Conservation (phyloP, 495 filamentous ascomycete genomes). For the Podospora conica region DNA sequence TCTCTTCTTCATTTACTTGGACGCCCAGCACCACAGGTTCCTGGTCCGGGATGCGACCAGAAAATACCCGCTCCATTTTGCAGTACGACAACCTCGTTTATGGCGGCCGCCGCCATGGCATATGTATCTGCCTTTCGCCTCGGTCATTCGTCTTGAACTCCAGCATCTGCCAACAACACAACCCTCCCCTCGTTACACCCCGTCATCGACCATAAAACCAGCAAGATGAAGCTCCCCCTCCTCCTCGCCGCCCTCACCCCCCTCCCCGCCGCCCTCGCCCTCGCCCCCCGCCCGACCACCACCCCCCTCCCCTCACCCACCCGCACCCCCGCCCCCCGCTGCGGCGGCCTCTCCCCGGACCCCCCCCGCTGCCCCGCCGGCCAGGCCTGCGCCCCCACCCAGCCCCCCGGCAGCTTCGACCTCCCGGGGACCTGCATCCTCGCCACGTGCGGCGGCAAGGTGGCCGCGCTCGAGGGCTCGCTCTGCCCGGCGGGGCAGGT, state of each 20-base stretch:
- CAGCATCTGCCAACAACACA: background rate
- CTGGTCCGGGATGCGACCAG: background rate
- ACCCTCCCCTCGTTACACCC: too few relatives aligned
- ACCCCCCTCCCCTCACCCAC: background rate
- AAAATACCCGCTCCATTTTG: background rate
- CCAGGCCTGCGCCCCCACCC: constrained; percentile 1
- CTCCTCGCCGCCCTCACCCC: background rate
- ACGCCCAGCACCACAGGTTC: too few relatives aligned
- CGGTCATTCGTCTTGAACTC: background rate
- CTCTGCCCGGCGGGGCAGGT: background rate
- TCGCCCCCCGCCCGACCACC: background rate
- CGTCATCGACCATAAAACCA: background rate
- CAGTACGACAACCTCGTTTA: background rate
- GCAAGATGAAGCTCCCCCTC: background rate
- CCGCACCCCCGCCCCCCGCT: background rate
- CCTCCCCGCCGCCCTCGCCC: background rate
- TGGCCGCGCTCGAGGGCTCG: background rate
- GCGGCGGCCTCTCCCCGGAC: background rate
- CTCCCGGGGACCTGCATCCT: constrained; percentile 3
- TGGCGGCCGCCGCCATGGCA: background rate
- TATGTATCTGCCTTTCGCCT: background rate
- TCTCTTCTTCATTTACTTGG: background rate
- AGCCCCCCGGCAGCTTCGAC: background rate
- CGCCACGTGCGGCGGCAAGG: background rate
- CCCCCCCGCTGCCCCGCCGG: background rate